A percentile compares a stretch with the other conserved stretches of the same genome.
Conservation (phyloP, 2,329 filamentous ascomycete genomes). For the Scedosporium dehoogii region DNA sequence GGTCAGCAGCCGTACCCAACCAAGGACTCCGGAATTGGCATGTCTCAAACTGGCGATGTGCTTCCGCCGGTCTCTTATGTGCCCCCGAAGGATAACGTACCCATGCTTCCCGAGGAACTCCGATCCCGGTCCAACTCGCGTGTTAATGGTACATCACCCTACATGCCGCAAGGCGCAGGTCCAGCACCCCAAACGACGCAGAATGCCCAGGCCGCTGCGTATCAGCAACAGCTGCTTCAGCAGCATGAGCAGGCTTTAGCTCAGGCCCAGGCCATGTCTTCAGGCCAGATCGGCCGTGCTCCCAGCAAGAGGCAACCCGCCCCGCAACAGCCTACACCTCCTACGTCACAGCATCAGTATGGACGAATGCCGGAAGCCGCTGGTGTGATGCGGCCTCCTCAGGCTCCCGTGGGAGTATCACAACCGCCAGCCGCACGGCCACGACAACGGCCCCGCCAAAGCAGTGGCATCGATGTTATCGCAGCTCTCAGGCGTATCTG, state of each 20-base stretch:
- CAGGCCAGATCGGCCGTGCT: slow-evolving; percentile 57
- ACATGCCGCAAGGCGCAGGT: slow-evolving; percentile 26
- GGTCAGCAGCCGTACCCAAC: slow-evolving; percentile 45
- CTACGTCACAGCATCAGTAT: slow-evolving; percentile 35
- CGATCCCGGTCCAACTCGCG: slow-evolving; percentile 61
- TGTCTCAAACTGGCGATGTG: slow-evolving; percentile 46
- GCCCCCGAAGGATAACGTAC: slow-evolving; percentile 42
- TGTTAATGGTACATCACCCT: slow-evolving; percentile 42
- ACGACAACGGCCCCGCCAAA: slow-evolving; percentile 69
- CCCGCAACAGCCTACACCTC: slow-evolving; percentile 35
- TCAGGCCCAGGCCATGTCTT: slow-evolving; percentile 62
- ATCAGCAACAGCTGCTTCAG: slow-evolving; percentile 57
- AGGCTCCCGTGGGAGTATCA: slow-evolving; percentile 21
- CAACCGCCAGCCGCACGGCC: slow-evolving; percentile 48
- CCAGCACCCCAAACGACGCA: slow-evolving; percentile 15
- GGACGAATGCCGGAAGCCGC: slow-evolving; percentile 9
- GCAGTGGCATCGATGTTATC: slow-evolving; percentile 72
- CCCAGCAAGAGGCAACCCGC: slow-evolving; percentile 60
- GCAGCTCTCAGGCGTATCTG: slow-evolving; percentile 81
- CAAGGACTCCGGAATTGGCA: slow-evolving; percentile 55
- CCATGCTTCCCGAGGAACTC: slow-evolving; percentile 57
- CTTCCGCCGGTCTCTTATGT: slow-evolving; percentile 31
- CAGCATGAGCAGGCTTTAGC: slow-evolving; percentile 81
- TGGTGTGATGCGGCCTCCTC: not conserved
- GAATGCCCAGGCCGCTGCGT: slow-evolving; percentile 33